phyloP scores from a whole-genome alignment of 495 filamentous ascomycete genomes.

The Talaromyces nanjingensis region DNA sequence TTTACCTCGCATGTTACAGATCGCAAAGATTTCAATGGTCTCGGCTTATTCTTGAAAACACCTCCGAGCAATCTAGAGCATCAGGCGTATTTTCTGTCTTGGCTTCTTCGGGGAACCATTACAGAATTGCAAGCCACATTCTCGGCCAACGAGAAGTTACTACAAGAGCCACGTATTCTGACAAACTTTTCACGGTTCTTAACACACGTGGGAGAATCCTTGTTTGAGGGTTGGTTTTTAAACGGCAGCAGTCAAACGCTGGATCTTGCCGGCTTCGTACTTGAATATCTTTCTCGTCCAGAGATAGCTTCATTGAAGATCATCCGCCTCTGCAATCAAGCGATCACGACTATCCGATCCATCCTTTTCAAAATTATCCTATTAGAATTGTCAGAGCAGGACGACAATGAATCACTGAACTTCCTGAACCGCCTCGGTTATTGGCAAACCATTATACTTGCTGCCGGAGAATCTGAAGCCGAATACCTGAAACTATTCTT shows the following conservation, averaged over 20 bases:
- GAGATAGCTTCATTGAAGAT: conserved; percentile 74
- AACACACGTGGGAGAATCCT: conserved; percentile 73
- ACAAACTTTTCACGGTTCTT: conserved; percentile 78
- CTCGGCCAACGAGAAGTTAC: conserved; percentile 58
- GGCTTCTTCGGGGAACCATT: conserved; percentile 69
- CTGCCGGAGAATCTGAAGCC: conserved; percentile 63
- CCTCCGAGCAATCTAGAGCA: conserved; percentile 90
- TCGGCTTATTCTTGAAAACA: conserved; percentile 81
- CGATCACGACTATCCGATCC: conserved; percentile 62
- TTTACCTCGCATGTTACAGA: conserved; percentile 76
- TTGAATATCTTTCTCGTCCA: conserved; percentile 85
- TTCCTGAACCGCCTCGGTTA: conserved; percentile 83
- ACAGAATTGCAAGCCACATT: conserved; percentile 62
- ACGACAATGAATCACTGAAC: conserved; percentile 55
- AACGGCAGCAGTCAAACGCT: conserved; percentile 66
- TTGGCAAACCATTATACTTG: conserved; percentile 90
- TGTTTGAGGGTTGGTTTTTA: conserved; percentile 94
- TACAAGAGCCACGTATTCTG: conserved; percentile 77
- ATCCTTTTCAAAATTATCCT: conserved; percentile 71
- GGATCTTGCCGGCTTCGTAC: conserved; percentile 77
- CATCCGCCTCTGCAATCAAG: conserved; percentile 80
- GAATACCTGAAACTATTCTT: conserved; percentile 76
- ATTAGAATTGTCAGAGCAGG: conserved; percentile 75
- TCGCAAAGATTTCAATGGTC: conserved; percentile 84
- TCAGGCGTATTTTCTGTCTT: conserved; percentile 91